phyloP scores from a whole-genome alignment of 2,329 filamentous ascomycete genomes.

The Penicillium glabrum region DNA sequence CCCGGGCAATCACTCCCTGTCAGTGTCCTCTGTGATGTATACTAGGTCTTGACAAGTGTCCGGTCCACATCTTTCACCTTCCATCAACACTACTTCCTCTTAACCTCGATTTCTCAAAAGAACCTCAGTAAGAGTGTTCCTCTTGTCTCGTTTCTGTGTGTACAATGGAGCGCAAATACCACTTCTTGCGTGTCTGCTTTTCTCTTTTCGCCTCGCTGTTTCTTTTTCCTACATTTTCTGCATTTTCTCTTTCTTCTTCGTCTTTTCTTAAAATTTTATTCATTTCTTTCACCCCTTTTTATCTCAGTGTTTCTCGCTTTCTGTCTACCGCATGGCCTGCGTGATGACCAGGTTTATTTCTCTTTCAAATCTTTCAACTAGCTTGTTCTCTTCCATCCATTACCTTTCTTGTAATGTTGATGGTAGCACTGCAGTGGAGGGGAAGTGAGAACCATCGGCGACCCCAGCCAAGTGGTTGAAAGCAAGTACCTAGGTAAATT shows the following conservation, averaged over 20 bases:
- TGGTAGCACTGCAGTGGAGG: not conserved
- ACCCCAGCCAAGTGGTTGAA: no score
- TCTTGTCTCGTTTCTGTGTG: constrained; percentile 26
- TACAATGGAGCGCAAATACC: constrained; percentile 46
- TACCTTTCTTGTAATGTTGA: constrained; percentile 12
- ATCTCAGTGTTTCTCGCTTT: constrained; percentile 10
- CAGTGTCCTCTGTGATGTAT: not conserved
- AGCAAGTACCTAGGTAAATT: no score
- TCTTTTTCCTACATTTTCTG: constrained; percentile 12
- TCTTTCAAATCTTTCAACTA: not conserved
- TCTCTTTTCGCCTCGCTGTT: constrained; percentile 14
- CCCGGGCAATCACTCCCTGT: not conserved
- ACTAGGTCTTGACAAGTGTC: not conserved
- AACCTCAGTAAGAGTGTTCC: not conserved
- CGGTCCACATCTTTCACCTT: not conserved
- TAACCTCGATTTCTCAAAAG: not conserved
- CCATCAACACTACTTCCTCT: not conserved
- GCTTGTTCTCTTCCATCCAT: constrained; percentile 4
- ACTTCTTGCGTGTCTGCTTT: constrained; percentile 28
- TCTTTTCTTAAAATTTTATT: constrained; percentile 13
- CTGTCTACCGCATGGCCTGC: constrained; percentile 17
- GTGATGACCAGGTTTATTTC: constrained; percentile 19
- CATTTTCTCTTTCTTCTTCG: constrained; percentile 9
- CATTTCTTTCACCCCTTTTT: constrained; percentile 6
- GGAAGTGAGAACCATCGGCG: not conserved